Evolutionary conservation across 352 stramenopile genomes (phyloP).

Genomic region (Pythium brachiatum): DNA sequence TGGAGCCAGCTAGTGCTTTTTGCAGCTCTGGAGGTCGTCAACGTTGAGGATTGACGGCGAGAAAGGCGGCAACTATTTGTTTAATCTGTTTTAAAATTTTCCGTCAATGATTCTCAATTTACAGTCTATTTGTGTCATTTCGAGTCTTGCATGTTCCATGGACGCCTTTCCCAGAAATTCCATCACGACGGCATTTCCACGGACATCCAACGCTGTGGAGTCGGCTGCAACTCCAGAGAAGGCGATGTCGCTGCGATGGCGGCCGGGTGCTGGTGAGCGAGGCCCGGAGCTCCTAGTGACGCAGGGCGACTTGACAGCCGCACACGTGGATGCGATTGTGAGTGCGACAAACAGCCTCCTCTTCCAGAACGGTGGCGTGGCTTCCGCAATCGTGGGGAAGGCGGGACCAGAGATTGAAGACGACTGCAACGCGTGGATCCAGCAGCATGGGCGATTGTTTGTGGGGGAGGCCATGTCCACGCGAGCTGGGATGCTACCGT

Average conservation of each 20-base stretch:
- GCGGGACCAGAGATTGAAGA: slow-evolving; percentile 31
- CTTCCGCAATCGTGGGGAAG: slow-evolving; percentile 31
- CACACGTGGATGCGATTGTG: slow-evolving; percentile 39
- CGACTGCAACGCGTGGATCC: slow-evolving; percentile 33
- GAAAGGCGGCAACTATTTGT: too few species aligned
- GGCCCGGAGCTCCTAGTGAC: slow-evolving; percentile 27
- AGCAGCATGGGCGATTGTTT: slow-evolving; percentile 19
- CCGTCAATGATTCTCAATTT: too few species aligned
- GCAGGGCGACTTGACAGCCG: slow-evolving; percentile 40
- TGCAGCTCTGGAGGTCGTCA: too few species aligned
- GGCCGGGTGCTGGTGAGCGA: background rate
- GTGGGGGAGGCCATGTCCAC: slow-evolving; percentile 40
- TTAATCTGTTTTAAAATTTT: too few species aligned
- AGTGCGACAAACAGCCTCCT: slow-evolving; percentile 36
- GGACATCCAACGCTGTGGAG: too few species aligned
- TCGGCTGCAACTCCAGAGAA: too few species aligned
- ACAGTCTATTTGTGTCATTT: too few species aligned
- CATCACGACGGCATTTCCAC: too few species aligned
- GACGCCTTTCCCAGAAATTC: too few species aligned
- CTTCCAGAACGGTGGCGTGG: slow-evolving; percentile 35
- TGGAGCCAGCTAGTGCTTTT: too few species aligned
- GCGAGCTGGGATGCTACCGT: slow-evolving; percentile 28
- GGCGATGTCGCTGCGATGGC: background rate
- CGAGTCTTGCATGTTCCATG: too few species aligned
- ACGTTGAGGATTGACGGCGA: too few species aligned